phyloP scores from a whole-genome alignment of 192 early-diverging fungal species.

The Coemansia nantahalensis region DNA sequence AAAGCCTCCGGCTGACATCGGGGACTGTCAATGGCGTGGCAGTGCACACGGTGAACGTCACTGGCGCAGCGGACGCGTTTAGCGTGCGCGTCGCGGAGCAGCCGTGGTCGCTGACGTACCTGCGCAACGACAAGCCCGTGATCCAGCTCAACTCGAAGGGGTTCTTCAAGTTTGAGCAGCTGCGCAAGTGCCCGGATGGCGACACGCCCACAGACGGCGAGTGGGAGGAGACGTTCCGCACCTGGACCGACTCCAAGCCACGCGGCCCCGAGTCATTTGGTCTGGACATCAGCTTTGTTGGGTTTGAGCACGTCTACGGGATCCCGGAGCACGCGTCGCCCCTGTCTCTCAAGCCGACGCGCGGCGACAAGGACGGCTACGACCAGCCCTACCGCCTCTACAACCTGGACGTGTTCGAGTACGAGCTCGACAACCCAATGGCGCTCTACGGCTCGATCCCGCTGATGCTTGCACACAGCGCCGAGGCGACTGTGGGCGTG shows the following conservation, averaged over 20 bases:
- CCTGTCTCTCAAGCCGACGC: conserved; percentile 87
- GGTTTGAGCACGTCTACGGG: conserved; percentile 87
- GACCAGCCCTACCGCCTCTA: conserved; percentile 93
- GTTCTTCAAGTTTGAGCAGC: conserved; percentile 82
- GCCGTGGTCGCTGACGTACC: conserved; percentile 45
- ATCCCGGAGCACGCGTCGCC: conserved; percentile 91
- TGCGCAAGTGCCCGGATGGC: conserved; percentile 31
- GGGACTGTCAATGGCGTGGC: conserved; percentile 6
- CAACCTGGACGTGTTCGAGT: conserved; percentile 98
- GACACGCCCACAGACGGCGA: conserved; percentile 53
- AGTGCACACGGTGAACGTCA: conserved; percentile 30
- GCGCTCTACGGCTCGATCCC: conserved; percentile 95
- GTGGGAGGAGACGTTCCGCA: conserved; percentile 91
- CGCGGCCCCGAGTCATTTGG: conserved; percentile 92
- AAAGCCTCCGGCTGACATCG: conserved; percentile 19
- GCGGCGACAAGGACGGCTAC: conserved; percentile 73
- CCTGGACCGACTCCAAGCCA: conserved; percentile 90
- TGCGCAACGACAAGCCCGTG: conserved; percentile 36
- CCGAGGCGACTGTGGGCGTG: conserved; percentile 69
- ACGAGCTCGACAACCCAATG: conserved; percentile 93
- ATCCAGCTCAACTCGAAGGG: conserved; percentile 81
- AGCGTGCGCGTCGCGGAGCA: conserved; percentile 40
- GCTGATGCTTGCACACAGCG: conserved; percentile 87
- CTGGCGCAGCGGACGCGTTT: conserved; percentile 7
- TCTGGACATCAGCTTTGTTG: conserved; percentile 87